Evolutionary conservation across 1,284 basidiomycete genomes (phyloP).

Genomic region (Ganoderma resinaceum): DNA sequence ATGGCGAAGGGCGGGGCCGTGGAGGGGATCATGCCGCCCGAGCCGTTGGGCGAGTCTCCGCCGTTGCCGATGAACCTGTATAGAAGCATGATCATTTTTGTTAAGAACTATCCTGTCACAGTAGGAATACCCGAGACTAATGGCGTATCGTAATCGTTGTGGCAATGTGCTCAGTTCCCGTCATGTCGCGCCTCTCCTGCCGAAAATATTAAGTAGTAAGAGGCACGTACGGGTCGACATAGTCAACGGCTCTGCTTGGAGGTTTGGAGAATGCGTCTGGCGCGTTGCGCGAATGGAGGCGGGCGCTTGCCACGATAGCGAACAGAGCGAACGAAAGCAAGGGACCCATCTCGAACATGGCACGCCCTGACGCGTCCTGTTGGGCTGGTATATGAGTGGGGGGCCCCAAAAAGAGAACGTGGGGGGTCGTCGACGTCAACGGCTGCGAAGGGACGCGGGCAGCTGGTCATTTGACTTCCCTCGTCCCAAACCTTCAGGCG

Average conservation of each 20-base stretch:
- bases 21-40: constrained; percentile 75
- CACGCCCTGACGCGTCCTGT: background rate
- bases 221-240: constrained; percentile 58
- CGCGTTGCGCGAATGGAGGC: constrained; percentile 13
- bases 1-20: constrained; percentile 82
- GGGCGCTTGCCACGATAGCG: constrained; percentile 28
- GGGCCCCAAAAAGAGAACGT: background rate
- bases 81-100: too few relatives aligned
- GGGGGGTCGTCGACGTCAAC: background rate
- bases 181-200: too few relatives aligned
- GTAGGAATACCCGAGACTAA: background rate
- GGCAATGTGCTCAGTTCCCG: too few relatives aligned
- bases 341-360: too few relatives aligned
- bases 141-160: background rate
- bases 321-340: background rate
- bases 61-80: constrained; percentile 72
- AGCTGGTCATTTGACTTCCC: background rate
- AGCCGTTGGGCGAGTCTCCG: constrained; percentile 71
- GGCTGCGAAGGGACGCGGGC: background rate
- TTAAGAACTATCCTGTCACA: background rate
- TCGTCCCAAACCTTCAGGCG: background rate
- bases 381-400: background rate
- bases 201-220: background rate
- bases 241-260: constrained; percentile 21
- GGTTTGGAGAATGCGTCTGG: constrained; percentile 19